These are phyloP conservation scores for Penicillium angulare DNA, from an alignment of 495 filamentous ascomycete species.

Conservation along the genomic window DNA sequence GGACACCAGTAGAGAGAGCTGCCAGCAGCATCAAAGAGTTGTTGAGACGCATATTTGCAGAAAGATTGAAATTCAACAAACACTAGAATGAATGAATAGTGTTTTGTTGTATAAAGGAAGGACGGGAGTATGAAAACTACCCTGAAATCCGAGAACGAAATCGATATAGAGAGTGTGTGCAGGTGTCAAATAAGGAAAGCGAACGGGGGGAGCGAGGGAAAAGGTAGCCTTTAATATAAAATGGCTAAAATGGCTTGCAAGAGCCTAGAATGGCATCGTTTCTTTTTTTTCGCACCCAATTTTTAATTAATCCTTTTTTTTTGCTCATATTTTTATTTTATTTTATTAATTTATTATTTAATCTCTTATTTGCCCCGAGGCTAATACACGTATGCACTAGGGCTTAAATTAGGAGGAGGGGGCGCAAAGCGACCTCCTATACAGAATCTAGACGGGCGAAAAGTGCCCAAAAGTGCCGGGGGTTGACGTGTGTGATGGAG, in stretches of 20 bases:
- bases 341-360: too few relatives aligned
- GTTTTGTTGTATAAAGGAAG: not conserved
- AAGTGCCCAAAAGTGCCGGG: not conserved
- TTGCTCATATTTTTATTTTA: too few relatives aligned
- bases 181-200: too few relatives aligned
- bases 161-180: not conserved
- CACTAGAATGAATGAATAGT: constrained; percentile 2
- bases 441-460: not conserved
- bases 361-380: not conserved
- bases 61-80: constrained; percentile 1
- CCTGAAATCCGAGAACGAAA: not conserved
- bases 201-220: not conserved
- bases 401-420: not conserved
- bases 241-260: not conserved
- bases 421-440: not conserved
- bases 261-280: constrained; percentile 1
- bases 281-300: too few relatives aligned
- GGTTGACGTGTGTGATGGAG: constrained; percentile 16
- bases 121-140: constrained; percentile 5
- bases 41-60: constrained; percentile 28
- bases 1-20: constrained; percentile 25
- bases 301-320: too few relatives aligned
- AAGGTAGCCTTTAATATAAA: not conserved
- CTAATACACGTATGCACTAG: not conserved
- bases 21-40: constrained; percentile 35